Conservation (phyloP, 257 asterid species). For the Solanum commersonii region DNA sequence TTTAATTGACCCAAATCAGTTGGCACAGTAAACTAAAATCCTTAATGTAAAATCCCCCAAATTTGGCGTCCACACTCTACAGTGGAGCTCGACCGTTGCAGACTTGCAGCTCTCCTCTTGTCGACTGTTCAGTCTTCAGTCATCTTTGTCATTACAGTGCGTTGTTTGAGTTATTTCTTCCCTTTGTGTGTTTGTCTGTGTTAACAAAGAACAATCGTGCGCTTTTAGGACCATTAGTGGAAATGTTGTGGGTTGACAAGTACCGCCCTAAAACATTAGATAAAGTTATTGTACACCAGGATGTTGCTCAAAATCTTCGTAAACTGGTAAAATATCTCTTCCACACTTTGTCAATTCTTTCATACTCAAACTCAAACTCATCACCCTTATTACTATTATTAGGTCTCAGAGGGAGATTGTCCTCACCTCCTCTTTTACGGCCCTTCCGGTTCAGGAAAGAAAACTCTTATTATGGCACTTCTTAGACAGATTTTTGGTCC, state of each 20-base stretch:
- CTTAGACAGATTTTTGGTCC: constrained; percentile 89
- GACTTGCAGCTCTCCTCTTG: too few species aligned
- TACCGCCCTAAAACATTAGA: constrained; percentile 94
- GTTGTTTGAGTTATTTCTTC: too few species aligned
- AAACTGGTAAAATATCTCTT: constrained; percentile 43
- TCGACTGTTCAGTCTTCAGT: too few species aligned
- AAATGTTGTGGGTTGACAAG: constrained; percentile 98
- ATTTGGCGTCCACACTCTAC: too few species aligned
- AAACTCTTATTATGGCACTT: constrained; percentile 97
- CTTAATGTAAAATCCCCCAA: too few species aligned
- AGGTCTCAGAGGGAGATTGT: constrained; percentile 93
- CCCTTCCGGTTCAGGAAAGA: constrained; percentile 94
- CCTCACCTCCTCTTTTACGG: constrained; percentile 95
- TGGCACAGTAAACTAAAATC: too few species aligned
- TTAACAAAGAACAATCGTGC: too few species aligned
- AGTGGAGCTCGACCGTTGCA: too few species aligned
- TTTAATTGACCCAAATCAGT: too few species aligned
- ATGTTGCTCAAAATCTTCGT: constrained; percentile 81
- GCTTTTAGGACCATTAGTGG: neutral
- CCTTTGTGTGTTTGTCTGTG: too few species aligned
- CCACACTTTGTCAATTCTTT: neutral
- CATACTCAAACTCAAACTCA: neutral
- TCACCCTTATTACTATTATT: neutral
- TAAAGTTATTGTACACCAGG: constrained; percentile 68
- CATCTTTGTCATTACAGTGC: too few species aligned